A percentile compares a stretch with the other conserved stretches of the same genome.
phyloP scores from a whole-genome alignment of 805 yeast genomes.

The Isabelozyma rhagii region DNA sequence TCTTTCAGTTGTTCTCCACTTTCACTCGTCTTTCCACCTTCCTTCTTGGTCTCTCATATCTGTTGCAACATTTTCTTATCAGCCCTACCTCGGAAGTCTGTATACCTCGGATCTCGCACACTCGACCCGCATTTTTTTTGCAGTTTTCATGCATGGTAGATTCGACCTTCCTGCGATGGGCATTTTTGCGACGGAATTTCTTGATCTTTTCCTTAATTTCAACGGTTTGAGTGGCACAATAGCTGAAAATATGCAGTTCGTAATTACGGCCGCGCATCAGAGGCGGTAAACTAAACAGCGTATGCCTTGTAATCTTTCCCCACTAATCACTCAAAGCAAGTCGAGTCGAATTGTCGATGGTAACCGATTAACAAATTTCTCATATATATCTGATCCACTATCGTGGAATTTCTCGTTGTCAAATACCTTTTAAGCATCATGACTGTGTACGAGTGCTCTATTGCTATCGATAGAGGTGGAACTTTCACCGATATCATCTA shows the following conservation, averaged over 20 bases:
- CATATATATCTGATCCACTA: too few species aligned
- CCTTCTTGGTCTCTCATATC: not conserved
- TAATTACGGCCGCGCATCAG: too few species aligned
- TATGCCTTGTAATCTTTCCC: not conserved
- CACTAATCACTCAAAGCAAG: not conserved
- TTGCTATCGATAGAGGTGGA: slow-evolving; percentile 26
- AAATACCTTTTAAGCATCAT: not conserved
- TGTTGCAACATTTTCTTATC: not conserved
- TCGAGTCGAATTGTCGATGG: not conserved
- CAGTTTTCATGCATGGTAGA: not conserved
- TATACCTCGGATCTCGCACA: too few species aligned
- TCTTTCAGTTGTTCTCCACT: not conserved
- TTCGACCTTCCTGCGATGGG: not conserved
- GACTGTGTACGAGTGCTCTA: slow-evolving; percentile 1
- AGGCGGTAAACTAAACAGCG: too few species aligned
- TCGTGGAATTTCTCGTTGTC: not conserved
- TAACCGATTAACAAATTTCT: too few species aligned
- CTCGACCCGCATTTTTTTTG: not conserved
- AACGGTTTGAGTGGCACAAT: too few species aligned
- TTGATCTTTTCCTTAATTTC: not conserved
- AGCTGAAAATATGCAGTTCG: too few species aligned
- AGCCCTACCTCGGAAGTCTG: not conserved
- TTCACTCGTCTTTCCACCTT: not conserved
- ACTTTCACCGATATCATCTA: slow-evolving; percentile 30
- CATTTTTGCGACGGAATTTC: not conserved